Percentiles rank a stretch among this genome's conserved stretches.
Conservation (phyloP, 495 filamentous ascomycete species). For the Penicillium herquei region DNA sequence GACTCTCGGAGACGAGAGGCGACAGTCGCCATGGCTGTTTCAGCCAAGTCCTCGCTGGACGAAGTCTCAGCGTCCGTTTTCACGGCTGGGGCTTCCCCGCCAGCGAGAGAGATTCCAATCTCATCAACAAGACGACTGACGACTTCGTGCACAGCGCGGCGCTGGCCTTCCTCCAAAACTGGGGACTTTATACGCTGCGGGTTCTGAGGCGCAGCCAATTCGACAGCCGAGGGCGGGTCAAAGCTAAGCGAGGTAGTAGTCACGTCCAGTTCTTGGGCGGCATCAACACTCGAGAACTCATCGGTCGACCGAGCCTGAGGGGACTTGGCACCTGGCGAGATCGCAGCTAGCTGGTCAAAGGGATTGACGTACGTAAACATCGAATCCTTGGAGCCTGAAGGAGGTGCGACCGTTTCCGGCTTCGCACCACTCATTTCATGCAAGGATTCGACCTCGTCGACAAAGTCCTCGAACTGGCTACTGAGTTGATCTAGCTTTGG, state of each 20-base stretch:
- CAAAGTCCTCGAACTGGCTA: slow-evolving; percentile 14
- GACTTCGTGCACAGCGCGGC: slow-evolving; percentile 69
- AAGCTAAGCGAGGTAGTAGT: slow-evolving; percentile 21
- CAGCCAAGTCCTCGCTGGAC: slow-evolving; percentile 30
- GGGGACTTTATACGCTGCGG: slow-evolving; percentile 34
- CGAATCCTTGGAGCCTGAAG: slow-evolving; percentile 37
- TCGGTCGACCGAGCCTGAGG: slow-evolving; percentile 41
- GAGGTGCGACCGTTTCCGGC: slow-evolving; percentile 31
- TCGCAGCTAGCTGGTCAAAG: slow-evolving; percentile 72
- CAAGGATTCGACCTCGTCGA: slow-evolving; percentile 17
- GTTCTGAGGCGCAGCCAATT: neutral
- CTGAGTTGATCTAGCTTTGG: neutral
- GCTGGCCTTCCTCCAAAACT: slow-evolving; percentile 37
- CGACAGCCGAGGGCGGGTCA: slow-evolving; percentile 13
- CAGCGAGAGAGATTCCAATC: slow-evolving; percentile 67
- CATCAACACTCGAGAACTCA: slow-evolving; percentile 36
- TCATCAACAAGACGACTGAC: slow-evolving; percentile 65
- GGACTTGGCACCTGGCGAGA: slow-evolving; percentile 59
- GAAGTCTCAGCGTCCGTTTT: slow-evolving; percentile 27
- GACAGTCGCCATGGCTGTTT: slow-evolving; percentile 35
- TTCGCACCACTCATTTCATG: slow-evolving; percentile 15
- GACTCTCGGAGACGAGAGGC: slow-evolving; percentile 35
- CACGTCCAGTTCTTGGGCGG: slow-evolving; percentile 21
- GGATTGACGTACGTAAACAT: slow-evolving; percentile 79
- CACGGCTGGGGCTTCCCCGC: slow-evolving; percentile 56